Evolutionary conservation across 768 basidiomycete species (phyloP).

Genomic region (Pseudohyphozyma bogoriensis): DNA sequence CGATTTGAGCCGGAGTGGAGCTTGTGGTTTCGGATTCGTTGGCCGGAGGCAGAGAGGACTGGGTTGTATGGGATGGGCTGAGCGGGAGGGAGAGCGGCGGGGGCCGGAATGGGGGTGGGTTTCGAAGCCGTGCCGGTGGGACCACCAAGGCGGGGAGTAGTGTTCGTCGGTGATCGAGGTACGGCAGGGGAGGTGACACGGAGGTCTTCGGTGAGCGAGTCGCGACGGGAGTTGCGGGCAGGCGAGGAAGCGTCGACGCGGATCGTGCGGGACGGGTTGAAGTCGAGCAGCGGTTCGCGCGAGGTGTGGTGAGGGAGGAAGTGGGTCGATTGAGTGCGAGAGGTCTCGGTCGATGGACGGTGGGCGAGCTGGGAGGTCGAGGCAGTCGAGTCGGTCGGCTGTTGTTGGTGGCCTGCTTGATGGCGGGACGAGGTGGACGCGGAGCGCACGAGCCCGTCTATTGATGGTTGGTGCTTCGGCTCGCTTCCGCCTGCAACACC

Average conservation of each 20-base stretch:
- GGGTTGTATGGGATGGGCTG: neutral
- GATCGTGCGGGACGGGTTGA: neutral
- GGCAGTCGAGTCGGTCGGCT: too few relatives aligned
- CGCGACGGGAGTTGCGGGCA: neutral
- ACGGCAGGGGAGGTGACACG: neutral
- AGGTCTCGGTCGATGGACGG: too few relatives aligned
- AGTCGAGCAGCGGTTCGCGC: neutral
- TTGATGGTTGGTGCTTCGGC: too few relatives aligned
- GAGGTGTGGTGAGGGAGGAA: neutral
- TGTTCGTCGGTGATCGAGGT: neutral
- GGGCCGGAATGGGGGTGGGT: neutral
- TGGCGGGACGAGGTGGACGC: too few relatives aligned
- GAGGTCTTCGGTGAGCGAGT: neutral
- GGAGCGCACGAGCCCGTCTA: too few relatives aligned
- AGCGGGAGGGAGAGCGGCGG: neutral
- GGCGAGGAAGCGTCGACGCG: neutral
- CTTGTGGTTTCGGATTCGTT: conserved; percentile 46
- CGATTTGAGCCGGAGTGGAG: conserved; percentile 61
- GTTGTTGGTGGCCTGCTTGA: too few relatives aligned
- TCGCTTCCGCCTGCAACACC: too few relatives aligned
- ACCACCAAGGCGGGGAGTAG: neutral
- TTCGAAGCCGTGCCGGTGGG: neutral
- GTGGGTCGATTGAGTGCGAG: too few relatives aligned
- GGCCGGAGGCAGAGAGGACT: neutral
- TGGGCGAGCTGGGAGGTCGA: too few relatives aligned